These are phyloP conservation scores for Metschnikowia koreensis DNA, from an alignment of 805 yeast genomes.

Conservation along the genomic window DNA sequence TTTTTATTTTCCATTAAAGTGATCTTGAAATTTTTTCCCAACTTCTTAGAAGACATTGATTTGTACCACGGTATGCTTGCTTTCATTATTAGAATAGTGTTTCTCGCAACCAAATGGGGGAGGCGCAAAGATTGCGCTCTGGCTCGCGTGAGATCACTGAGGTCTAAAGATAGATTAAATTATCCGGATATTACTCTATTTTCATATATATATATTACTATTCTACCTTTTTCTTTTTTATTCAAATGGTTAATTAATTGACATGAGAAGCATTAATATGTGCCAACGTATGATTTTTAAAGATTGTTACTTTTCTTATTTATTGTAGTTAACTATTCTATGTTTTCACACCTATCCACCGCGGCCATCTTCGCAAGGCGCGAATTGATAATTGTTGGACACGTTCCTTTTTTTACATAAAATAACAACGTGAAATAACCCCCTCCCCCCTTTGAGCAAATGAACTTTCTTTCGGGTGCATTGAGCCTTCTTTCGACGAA, in stretches of 20 bases:
- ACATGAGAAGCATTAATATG: too few species aligned
- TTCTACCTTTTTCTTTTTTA: too few species aligned
- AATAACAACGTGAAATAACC: neutral
- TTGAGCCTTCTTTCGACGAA: conserved; percentile 55
- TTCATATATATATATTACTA: too few species aligned
- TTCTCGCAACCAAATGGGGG: neutral
- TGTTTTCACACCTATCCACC: neutral
- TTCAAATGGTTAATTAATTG: too few species aligned
- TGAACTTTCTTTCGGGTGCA: conserved; percentile 72
- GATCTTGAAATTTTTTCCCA: too few species aligned
- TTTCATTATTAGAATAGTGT: too few species aligned
- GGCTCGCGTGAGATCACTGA: neutral
- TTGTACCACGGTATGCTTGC: too few species aligned
- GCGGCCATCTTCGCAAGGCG: neutral
- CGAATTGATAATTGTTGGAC: neutral
- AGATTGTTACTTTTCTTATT: neutral
- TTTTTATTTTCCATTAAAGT: too few species aligned
- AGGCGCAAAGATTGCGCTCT: neutral
- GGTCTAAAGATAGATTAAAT: too few species aligned
- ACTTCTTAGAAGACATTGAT: too few species aligned
- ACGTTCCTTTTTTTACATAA: neutral
- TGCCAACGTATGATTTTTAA: neutral
- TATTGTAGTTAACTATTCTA: neutral
- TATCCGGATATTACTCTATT: neutral
- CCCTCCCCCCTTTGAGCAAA: conserved; percentile 18